Conservation (phyloP, 768 basidiomycete species). For the Vishniacozyma victoriae region DNA sequence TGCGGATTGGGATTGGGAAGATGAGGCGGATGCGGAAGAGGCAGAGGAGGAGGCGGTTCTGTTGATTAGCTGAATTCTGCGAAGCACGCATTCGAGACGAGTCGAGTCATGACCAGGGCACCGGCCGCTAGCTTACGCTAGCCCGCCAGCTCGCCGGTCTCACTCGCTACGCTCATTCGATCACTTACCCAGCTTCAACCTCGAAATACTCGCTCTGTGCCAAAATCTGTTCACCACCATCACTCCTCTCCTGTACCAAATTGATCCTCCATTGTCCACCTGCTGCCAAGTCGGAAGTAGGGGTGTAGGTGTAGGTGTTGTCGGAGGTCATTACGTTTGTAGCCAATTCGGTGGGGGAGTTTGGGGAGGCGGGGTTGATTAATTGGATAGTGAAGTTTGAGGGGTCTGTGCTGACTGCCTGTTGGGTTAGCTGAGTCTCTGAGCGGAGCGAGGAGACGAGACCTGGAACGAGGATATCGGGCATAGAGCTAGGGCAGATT, state of each 20-base stretch:
- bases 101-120: no score
- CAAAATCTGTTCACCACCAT: conserved; percentile 25
- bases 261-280: conserved; percentile 21
- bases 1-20: no score
- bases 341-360: conserved; percentile 17
- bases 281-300: conserved; percentile 8
- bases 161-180: no score
- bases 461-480: background rate
- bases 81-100: no score
- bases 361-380: conserved; percentile 20
- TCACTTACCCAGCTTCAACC: no score
- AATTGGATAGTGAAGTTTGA: conserved; percentile 30
- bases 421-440: background rate
- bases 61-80: no score
- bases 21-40: no score
- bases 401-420: conserved; percentile 36
- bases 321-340: conserved; percentile 19
- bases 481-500: background rate
- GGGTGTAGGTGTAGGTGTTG: conserved; percentile 23
- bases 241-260: conserved; percentile 5
- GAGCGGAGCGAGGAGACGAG: background rate
- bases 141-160: no score
- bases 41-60: no score
- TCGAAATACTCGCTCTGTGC: conserved; percentile 34
- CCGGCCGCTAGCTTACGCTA: no score